phyloP scores from a whole-genome alignment of 2,329 filamentous ascomycete species.

The Aureobasidium sp. region DNA sequence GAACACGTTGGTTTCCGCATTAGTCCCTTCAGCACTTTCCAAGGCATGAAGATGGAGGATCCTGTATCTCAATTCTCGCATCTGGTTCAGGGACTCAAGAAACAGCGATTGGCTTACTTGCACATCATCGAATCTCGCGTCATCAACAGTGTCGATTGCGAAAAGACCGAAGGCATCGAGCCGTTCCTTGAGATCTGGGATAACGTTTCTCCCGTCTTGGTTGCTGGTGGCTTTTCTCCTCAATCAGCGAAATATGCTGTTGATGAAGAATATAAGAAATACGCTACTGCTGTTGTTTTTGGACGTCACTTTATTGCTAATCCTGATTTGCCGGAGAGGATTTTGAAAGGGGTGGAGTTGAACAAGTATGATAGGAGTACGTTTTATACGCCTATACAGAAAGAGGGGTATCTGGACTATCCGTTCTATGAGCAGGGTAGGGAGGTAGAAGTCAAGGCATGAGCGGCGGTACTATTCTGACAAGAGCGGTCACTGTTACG shows the following conservation, averaged over 20 bases:
- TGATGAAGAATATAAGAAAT: slow-evolving; percentile 32
- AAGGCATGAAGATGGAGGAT: slow-evolving; percentile 54
- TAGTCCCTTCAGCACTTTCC: slow-evolving; percentile 52
- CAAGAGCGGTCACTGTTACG: too few species aligned
- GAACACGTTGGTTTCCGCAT: slow-evolving; percentile 49
- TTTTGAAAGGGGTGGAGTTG: slow-evolving; percentile 35
- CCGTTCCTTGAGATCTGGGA: slow-evolving; percentile 39
- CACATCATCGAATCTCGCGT: slow-evolving; percentile 54
- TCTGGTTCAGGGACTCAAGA: slow-evolving; percentile 42
- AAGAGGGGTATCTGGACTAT: slow-evolving; percentile 35
- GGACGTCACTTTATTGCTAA: slow-evolving; percentile 43
- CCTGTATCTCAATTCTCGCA: slow-evolving; percentile 56
- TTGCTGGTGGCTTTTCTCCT: slow-evolving; percentile 34
- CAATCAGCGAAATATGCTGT: slow-evolving; percentile 29
- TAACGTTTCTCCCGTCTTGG: slow-evolving; percentile 36
- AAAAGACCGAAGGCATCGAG: slow-evolving; percentile 32
- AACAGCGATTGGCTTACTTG: slow-evolving; percentile 49
- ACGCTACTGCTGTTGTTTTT: slow-evolving; percentile 39
- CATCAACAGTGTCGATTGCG: slow-evolving; percentile 32
- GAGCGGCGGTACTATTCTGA: not conserved
- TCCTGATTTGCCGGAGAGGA: slow-evolving; percentile 38
- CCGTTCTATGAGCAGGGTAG: slow-evolving; percentile 23
- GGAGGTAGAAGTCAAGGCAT: not conserved
- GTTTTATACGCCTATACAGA: slow-evolving; percentile 34
- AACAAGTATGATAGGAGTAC: slow-evolving; percentile 35